Percentiles rank a stretch among this genome's conserved stretches.
Evolutionary conservation across 73 alveolate species (phyloP).

Genomic region (Tetrahymena elliotti): DNA sequence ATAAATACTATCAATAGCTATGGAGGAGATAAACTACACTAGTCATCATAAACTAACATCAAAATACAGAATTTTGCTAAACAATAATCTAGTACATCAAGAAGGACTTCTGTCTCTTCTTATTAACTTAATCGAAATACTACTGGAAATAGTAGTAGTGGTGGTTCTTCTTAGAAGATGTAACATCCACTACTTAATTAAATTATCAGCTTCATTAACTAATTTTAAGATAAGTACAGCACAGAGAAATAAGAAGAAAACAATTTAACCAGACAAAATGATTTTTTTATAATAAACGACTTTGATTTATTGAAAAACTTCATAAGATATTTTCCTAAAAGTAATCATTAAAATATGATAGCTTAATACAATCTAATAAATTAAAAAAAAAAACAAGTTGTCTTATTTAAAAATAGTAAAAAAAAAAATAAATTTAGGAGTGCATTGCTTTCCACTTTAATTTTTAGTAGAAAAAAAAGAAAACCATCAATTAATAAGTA

Average conservation of each 20-base stretch:
- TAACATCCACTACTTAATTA: too few species aligned
- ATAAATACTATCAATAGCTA: not conserved
- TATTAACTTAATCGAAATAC: not conserved
- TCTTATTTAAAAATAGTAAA: not conserved
- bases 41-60: not conserved
- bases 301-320: not conserved
- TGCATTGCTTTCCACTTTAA: not conserved
- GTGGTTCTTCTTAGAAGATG: too few species aligned
- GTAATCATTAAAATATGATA: not conserved
- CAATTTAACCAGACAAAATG: not conserved
- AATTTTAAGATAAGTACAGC: not conserved
- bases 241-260: not conserved
- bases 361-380: not conserved
- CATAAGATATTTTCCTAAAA: not conserved
- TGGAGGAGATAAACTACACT: not conserved
- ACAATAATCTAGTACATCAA: not conserved
- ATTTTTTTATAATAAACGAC: not conserved
- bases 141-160: too few species aligned
- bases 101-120: not conserved
- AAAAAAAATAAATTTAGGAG: not conserved
- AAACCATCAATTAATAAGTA: not conserved
- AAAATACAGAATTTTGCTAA: not conserved
- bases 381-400: not conserved
- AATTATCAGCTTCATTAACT: too few species aligned
- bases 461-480: too few species aligned